Conservation (phyloP, 768 basidiomycete genomes). For the Tylopilus vinaceipallidus region DNA sequence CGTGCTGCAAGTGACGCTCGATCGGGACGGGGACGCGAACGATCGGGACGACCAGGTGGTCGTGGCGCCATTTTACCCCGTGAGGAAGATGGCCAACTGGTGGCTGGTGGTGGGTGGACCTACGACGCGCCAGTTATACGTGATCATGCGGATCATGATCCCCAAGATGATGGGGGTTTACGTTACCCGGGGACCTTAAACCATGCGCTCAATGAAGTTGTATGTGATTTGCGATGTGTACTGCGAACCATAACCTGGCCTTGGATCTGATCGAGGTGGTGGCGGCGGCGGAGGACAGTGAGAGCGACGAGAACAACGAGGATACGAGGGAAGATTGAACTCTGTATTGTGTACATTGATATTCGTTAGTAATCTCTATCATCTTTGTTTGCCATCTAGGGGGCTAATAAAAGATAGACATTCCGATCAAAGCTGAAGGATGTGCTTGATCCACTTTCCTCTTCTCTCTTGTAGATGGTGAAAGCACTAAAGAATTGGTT, state of each 20-base stretch:
- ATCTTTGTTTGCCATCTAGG: too few relatives aligned
- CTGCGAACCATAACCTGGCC: constrained; percentile 86
- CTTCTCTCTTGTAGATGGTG: too few relatives aligned
- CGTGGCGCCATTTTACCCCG: constrained; percentile 92
- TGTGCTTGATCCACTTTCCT: too few relatives aligned
- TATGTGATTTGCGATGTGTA: constrained; percentile 94
- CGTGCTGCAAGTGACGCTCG: constrained; percentile 73
- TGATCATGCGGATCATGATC: constrained; percentile 85
- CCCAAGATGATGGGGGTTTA: constrained; percentile 83
- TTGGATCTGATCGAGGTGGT: constrained; percentile 83
- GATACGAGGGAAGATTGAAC: constrained; percentile 52
- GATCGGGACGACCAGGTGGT: constrained; percentile 74
- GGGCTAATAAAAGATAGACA: too few relatives aligned
- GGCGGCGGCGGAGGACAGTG: constrained; percentile 86
- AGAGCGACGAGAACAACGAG: constrained; percentile 71
- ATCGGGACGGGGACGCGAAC: constrained; percentile 80
- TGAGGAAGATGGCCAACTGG: constrained; percentile 92
- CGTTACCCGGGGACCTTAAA: constrained; percentile 86
- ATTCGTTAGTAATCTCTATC: too few relatives aligned
- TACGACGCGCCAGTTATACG: constrained; percentile 72
- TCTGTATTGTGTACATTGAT: too few relatives aligned
- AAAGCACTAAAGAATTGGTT: too few relatives aligned
- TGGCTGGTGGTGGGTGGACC: constrained; percentile 95
- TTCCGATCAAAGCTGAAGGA: too few relatives aligned
- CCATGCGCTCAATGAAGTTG: constrained; percentile 72